Evolutionary conservation across 73 alveolate species (phyloP).

Genomic region (Symbiodinium natans): DNA sequence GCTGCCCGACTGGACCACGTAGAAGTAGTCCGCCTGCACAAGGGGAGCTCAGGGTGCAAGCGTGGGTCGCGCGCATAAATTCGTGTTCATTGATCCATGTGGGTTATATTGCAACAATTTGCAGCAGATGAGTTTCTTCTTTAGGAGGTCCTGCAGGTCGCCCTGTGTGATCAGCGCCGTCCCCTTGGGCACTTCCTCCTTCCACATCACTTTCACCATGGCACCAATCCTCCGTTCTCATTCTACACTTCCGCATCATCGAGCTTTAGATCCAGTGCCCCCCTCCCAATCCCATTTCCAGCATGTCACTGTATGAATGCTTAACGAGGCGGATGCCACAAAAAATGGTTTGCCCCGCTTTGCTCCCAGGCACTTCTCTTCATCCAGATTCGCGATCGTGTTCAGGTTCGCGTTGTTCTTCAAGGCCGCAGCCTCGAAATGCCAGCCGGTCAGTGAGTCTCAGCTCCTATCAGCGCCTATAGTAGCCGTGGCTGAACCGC

Average conservation of each 20-base stretch:
- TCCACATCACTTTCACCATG: conserved; percentile 85
- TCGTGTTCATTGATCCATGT: not conserved
- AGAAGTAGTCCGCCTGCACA: conserved; percentile 73
- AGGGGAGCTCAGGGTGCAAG: not conserved
- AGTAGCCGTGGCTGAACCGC: no score
- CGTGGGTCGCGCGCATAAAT: not conserved
- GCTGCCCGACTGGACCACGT: conserved; percentile 82
- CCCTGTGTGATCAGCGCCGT: conserved; percentile 60
- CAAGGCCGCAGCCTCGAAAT: conserved; percentile 34
- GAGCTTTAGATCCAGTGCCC: no score
- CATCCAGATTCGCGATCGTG: conserved; percentile 51
- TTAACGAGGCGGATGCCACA: no score
- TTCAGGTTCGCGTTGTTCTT: conserved; percentile 51
- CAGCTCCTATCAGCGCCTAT: no score
- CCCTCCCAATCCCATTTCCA: no score
- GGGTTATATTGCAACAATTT: not conserved
- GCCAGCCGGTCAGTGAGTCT: no score
- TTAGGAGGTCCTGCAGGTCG: conserved; percentile 24
- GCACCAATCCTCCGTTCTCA: conserved; percentile 24
- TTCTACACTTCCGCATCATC: no score
- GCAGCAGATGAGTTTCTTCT: not conserved
- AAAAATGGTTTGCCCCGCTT: no score
- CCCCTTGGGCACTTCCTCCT: conserved; percentile 69
- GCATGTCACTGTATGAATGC: no score
- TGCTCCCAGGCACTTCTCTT: conserved; percentile 18